Evolutionary conservation across 2,329 filamentous ascomycete species (phyloP).

Genomic region (Cercospora zeae-maydis): DNA sequence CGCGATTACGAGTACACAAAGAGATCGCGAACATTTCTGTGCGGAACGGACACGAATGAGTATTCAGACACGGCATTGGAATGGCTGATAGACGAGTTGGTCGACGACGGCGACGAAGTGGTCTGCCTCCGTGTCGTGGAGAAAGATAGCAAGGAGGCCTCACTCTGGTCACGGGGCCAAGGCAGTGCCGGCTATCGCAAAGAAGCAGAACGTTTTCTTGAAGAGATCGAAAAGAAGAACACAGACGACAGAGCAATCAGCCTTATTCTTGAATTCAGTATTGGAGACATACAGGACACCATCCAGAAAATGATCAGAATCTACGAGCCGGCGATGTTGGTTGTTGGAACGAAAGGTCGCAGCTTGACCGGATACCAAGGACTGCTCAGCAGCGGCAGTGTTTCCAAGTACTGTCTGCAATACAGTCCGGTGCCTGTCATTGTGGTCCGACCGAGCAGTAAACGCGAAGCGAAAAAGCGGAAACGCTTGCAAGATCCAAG

Average conservation of each 20-base stretch:
- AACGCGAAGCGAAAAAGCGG: conserved; percentile 82
- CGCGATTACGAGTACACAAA: conserved; percentile 78
- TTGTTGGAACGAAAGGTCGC: conserved; percentile 83
- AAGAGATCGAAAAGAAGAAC: conserved; percentile 75
- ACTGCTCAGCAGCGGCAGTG: conserved; percentile 72
- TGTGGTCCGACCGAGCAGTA: conserved; percentile 81
- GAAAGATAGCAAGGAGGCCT: conserved; percentile 67
- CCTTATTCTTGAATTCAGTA: conserved; percentile 78
- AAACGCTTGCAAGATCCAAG: conserved; percentile 76
- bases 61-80: conserved; percentile 91
- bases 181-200: conserved; percentile 61
- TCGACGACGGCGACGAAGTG: conserved; percentile 90
- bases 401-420: conserved; percentile 91
- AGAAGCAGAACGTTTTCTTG: conserved; percentile 71
- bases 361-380: conserved; percentile 83
- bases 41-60: conserved; percentile 83
- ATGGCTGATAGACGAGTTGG: conserved; percentile 86
- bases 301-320: conserved; percentile 90
- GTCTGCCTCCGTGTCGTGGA: conserved; percentile 87
- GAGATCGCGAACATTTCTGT: conserved; percentile 82
- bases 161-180: conserved; percentile 40
- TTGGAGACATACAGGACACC: conserved; percentile 84
- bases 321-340: conserved; percentile 85
- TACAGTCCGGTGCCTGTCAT: conserved; percentile 91
- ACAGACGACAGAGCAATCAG: conserved; percentile 78